Percentiles rank a stretch among this genome's conserved stretches.
phyloP scores from a whole-genome alignment of 345 rosid genomes.

The Hirschfeldia incana region DNA sequence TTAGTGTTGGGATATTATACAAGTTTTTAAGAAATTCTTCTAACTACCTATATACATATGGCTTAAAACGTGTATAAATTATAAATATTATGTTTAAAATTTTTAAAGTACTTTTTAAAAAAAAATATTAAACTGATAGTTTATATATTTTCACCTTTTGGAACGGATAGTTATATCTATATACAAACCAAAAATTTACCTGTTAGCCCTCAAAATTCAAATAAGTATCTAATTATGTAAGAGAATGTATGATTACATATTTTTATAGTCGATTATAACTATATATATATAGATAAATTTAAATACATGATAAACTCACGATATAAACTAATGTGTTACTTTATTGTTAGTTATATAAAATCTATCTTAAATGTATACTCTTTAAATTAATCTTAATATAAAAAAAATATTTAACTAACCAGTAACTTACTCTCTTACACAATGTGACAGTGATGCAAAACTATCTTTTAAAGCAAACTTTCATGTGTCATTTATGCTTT shows the following conservation, averaged over 20 bases:
- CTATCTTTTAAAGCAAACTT: slow-evolving; percentile 19
- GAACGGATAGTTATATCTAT: background rate
- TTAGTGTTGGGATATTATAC: background rate
- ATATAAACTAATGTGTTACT: background rate
- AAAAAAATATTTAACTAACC: background rate
- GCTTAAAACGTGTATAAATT: too few species aligned
- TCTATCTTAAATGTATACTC: background rate
- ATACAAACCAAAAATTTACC: background rate
- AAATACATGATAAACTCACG: background rate
- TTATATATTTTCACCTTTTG: background rate
- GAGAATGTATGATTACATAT: background rate
- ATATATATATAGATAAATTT: background rate
- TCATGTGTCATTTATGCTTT: slow-evolving; percentile 8
- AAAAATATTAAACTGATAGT: background rate
- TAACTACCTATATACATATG: background rate
- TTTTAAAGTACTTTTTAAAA: background rate
- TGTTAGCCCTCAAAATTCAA: background rate
- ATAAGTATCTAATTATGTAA: background rate
- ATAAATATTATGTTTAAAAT: too few species aligned
- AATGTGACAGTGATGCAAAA: slow-evolving; percentile 27
- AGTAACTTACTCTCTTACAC: slow-evolving; percentile 14
- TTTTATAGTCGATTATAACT: background rate
- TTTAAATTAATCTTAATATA: background rate
- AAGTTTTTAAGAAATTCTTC: background rate
- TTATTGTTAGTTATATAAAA: background rate